Evolutionary conservation across 805 yeast genomes (phyloP).

Genomic region (Hyphopichia homilentoma): DNA sequence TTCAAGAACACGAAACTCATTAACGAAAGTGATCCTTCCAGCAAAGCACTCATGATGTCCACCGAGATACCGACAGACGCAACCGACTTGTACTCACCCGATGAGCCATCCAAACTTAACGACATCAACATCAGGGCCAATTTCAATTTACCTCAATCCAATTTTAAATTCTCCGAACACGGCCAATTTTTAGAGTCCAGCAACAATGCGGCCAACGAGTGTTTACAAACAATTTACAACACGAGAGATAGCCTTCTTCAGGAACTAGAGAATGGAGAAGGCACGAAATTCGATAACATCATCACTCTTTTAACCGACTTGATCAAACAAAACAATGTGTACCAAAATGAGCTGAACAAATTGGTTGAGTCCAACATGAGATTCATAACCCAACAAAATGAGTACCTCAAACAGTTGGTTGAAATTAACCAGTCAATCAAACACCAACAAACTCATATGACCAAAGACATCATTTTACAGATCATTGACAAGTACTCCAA

Average conservation of each 20-base stretch:
- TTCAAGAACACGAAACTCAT: too few relatives aligned
- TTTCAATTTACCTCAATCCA: too few relatives aligned
- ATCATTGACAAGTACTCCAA: neutral
- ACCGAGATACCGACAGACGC: too few relatives aligned
- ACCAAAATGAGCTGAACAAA: slow-evolving; percentile 1
- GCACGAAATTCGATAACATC: neutral
- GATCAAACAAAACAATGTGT: neutral
- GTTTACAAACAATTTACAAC: slow-evolving; percentile 1
- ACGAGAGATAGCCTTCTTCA: neutral
- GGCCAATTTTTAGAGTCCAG: too few relatives aligned
- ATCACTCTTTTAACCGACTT: neutral
- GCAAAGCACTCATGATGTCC: too few relatives aligned
- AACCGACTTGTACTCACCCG: too few relatives aligned
- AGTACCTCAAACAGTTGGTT: neutral
- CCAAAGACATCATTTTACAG: neutral
- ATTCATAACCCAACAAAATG: neutral
- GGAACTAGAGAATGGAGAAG: neutral
- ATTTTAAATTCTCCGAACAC: too few relatives aligned
- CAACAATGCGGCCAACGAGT: too few relatives aligned
- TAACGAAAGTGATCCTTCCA: too few relatives aligned
- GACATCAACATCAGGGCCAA: too few relatives aligned
- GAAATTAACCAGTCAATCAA: neutral
- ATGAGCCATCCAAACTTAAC: too few relatives aligned
- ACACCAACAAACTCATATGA: neutral
- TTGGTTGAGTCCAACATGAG: slow-evolving; percentile 1